A percentile compares a stretch with the other conserved stretches of the same genome.
Evolutionary conservation across 805 yeast species (phyloP).

Genomic region (Blastobotrys attinorum): DNA sequence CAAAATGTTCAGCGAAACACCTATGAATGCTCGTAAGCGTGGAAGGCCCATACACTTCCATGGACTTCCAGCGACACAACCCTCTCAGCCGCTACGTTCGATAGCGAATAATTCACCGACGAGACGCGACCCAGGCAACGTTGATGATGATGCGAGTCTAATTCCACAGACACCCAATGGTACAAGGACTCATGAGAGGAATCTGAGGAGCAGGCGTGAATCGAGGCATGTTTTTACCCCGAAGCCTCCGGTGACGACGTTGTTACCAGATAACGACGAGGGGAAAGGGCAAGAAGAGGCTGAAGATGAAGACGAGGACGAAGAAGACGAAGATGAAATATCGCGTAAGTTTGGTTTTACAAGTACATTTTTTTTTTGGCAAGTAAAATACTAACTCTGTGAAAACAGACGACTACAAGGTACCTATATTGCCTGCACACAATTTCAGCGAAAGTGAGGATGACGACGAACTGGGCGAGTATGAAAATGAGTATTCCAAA

Average conservation of each 20-base stretch:
- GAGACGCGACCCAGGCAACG: too few relatives aligned
- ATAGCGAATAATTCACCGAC: too few relatives aligned
- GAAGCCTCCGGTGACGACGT: slow-evolving; percentile 3
- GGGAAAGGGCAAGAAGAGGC: slow-evolving; percentile 3
- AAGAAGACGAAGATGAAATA: not conserved
- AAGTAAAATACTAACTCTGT: not conserved
- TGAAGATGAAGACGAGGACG: slow-evolving; percentile 9
- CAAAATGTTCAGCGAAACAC: slow-evolving; percentile 3
- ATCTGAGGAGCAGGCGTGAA: too few relatives aligned
- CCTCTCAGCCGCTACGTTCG: not conserved
- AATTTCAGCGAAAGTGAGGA: not conserved
- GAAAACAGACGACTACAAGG: not conserved
- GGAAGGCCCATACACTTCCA: slow-evolving; percentile 1
- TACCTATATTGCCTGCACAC: slow-evolving; percentile 1
- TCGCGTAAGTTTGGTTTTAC: not conserved
- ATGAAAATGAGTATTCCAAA: not conserved
- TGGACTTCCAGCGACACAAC: slow-evolving; percentile 2
- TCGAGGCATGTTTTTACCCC: too few relatives aligned
- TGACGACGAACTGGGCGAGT: slow-evolving; percentile 1
- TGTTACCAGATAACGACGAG: not conserved
- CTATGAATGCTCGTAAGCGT: slow-evolving; percentile 2
- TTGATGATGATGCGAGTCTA: too few relatives aligned
- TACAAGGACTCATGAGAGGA: too few relatives aligned
- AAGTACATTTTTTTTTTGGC: too few relatives aligned
- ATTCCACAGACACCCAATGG: too few relatives aligned